Evolutionary conservation across 2,329 filamentous ascomycete species (phyloP), one percentile per base, ranked within the genome.

Genomic region (Trichocomaceae sp.): DNA sequence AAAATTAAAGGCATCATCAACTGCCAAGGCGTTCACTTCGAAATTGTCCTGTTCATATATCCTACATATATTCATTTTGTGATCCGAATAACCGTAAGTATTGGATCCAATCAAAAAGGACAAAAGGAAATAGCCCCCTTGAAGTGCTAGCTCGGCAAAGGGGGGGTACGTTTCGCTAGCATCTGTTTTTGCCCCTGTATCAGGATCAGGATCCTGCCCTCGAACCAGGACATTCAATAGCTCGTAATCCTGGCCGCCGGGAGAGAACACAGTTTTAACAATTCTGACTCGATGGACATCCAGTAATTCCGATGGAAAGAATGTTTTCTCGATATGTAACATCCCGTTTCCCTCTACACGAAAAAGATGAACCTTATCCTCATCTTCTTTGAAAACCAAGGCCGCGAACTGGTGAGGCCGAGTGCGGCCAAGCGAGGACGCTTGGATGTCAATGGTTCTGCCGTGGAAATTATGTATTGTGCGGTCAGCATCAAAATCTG

Each of bases 171-270:
- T 54, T 6, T 65, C 62, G 13, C 56, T 41, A 9, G 59, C 58
- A 37, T 58, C 53, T 35, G 59, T 52, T 8, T 66, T 61, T 29
- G 58, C 23, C n/a, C 59, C 57, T 22, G 67, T 64, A 9, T 56
- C 64, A 48, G 69, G 63, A 9, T 56, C 64, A 48, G 69, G 63
- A 15, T 42, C 46, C n/a, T 52, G 23, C 1, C 35, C 26, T 26
- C 65, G 65, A 46, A 72, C 64, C n/a, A 74, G 59, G 9, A 72
- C 61, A 19, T 66, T 67, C 4, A 71, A 39, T 8, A 53, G 10
- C 12, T 53, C n/a, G 4, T 47, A 20, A 1, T 59, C 57, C 42
- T 59, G 48, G 1, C 56, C 54, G 17, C 56, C 54, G 17, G 56
- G 51, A 50, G 62, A 59, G 47, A 67, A 64, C 2, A 63, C 58